phyloP scores from a whole-genome alignment of 1,284 basidiomycete genomes.

The Vanrija humicola region DNA sequence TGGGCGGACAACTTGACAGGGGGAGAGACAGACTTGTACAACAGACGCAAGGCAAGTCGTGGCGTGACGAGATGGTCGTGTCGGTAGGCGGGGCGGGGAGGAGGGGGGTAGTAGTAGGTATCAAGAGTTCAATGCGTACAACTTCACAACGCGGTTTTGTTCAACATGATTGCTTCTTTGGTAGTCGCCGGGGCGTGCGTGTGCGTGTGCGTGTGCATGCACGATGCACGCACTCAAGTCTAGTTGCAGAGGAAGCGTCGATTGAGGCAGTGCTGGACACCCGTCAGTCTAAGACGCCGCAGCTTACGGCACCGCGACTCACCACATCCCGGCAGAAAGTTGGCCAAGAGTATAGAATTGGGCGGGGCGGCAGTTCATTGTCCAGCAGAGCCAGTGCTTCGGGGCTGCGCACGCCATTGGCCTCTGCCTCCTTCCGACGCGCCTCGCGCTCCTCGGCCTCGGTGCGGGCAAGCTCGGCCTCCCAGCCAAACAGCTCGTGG shows the following conservation, averaged over 20 bases:
- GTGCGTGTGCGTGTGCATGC: too few species aligned
- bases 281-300: conserved; percentile 19
- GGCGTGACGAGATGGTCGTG: too few species aligned
- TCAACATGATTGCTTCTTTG: not conserved
- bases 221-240: not conserved
- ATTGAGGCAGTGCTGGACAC: conserved; percentile 36
- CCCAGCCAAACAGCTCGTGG: conserved; percentile 92
- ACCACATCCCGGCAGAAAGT: conserved; percentile 48
- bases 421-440: conserved; percentile 18
- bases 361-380: conserved; percentile 12
- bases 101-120: not conserved
- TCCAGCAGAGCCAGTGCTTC: conserved; percentile 21
- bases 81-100: not conserved
- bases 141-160: not conserved
- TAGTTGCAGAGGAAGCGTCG: conserved; percentile 35
- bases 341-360: conserved; percentile 45
- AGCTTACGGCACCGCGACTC: conserved; percentile 27
- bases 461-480: conserved; percentile 61
- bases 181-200: not conserved
- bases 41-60: too few species aligned
- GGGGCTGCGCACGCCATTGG: conserved; percentile 20
- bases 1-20: too few species aligned
- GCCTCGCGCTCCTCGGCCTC: conserved; percentile 25
- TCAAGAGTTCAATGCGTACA: not conserved
- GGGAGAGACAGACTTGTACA: too few species aligned